These are phyloP conservation scores for Clausena lansium DNA, from an alignment of 345 rosid species.

Conservation along the genomic window DNA sequence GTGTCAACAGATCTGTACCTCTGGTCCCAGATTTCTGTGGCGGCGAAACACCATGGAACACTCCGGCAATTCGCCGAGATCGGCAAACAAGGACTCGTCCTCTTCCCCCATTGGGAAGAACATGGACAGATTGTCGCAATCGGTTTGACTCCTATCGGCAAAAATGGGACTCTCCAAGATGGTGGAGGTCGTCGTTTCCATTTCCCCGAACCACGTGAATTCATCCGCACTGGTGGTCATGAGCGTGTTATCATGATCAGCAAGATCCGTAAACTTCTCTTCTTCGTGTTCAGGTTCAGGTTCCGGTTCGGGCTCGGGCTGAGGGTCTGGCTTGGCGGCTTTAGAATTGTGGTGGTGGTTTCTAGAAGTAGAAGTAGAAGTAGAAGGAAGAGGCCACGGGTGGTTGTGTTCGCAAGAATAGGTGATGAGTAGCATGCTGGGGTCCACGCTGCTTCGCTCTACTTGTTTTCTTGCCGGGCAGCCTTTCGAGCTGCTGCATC, in stretches of 20 bases:
- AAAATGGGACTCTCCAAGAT: constrained; percentile 70
- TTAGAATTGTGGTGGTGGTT: constrained; percentile 34
- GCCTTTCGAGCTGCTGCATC: constrained; percentile 96
- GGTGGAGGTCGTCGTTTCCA: constrained; percentile 74
- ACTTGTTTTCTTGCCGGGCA: constrained; percentile 98
- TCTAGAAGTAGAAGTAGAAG: constrained; percentile 37
- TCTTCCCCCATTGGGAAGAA: constrained; percentile 68
- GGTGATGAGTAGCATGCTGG: constrained; percentile 76
- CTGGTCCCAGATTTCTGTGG: constrained; percentile 63
- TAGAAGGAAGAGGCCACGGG: constrained; percentile 67
- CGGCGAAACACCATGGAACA: constrained; percentile 79
- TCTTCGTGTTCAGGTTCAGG: constrained; percentile 38
- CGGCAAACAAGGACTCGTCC: constrained; percentile 94
- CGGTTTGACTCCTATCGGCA: constrained; percentile 29
- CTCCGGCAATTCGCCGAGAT: constrained; percentile 98
- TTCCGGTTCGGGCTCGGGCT: constrained; percentile 28
- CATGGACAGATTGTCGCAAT: constrained; percentile 40
- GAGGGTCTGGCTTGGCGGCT: constrained; percentile 19
- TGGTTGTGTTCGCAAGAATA: constrained; percentile 94
- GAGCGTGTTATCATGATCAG: constrained; percentile 39
- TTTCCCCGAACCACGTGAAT: constrained; percentile 79
- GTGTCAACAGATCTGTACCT: constrained; percentile 70
- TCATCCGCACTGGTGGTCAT: constrained; percentile 42
- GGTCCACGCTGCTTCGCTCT: constrained; percentile 88
- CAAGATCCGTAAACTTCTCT: constrained; percentile 50